Evolutionary conservation across 2,329 filamentous ascomycete genomes (phyloP), one percentile per base, ranked within the genome.

Genomic region (Colletotrichum eleusines): DNA sequence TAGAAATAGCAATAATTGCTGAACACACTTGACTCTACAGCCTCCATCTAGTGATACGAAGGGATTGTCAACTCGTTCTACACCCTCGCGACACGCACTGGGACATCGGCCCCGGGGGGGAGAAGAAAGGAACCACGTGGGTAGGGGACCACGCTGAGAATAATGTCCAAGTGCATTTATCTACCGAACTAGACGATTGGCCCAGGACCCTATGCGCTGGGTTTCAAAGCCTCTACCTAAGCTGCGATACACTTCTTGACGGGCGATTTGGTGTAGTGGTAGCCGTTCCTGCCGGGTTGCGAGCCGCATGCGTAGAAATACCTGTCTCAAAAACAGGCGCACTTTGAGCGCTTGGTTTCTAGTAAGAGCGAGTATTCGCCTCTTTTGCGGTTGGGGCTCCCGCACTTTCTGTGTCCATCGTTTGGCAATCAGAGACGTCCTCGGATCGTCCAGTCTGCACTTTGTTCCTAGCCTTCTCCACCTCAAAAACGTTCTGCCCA

Each of bases 241-340:
- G 31, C 31, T 33, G 7, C 7, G 7, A 33, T 33, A 33, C 7
- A 33, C 31, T 33, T 35, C 51, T 57, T 58, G 16, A 14, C 51
- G 18, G 44, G 31, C 31, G 9, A 65, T n/a, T 23, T 5, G 3
- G 42, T 50, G n/a, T 57, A 40, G 53, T 20, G n/a, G 62, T 14
- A 58, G 51, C 62, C 28, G 14, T 28, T 40, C 46, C n/a, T 50
- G 9, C 2, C 16, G 1, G 31, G 42, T 50, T 57, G 23, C 16
- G 16, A 65, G 62, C 53, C n/a, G 20, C n/a, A 57, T 65, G 14
- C 31, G n/a, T 9, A 65, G 40, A 50, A 28, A 58, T 5, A 65
- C 51, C 16, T 65, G 11, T 7, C n/a, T 16, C 16, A 50, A 35
- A 58, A 65, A 48, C 31, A 20, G 16, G n/a, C 42, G 16, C 28